phyloP scores from a whole-genome alignment of 2,329 filamentous ascomycete genomes.

The Leptosphaerulina australis region DNA sequence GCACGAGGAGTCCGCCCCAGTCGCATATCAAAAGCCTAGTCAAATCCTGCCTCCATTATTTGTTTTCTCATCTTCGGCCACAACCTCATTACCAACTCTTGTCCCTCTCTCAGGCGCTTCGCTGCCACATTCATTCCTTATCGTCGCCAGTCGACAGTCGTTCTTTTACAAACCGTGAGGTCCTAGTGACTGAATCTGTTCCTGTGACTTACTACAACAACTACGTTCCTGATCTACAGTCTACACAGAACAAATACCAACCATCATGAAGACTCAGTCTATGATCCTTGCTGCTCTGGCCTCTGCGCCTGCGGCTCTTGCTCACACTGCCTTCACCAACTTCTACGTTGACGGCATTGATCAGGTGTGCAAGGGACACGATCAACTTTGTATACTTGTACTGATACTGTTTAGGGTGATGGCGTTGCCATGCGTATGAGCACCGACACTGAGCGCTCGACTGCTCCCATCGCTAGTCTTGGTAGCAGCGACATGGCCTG shows the following conservation, averaged over 20 bases:
- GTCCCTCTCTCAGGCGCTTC: conserved; percentile 41
- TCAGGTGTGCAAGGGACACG: conserved; percentile 28
- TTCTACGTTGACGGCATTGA: conserved; percentile 42
- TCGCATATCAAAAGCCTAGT: conserved; percentile 34
- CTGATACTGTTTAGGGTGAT: conserved; percentile 62
- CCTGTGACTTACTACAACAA: conserved; percentile 32
- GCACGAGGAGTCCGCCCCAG: conserved; percentile 18
- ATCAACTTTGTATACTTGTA: neutral
- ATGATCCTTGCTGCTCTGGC: conserved; percentile 42
- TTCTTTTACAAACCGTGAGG: conserved; percentile 37
- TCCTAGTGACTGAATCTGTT: conserved; percentile 44
- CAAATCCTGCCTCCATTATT: conserved; percentile 18
- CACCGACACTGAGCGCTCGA: conserved; percentile 58
- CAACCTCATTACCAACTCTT: conserved; percentile 35
- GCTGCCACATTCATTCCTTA: conserved; percentile 43
- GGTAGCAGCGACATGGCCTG: conserved; percentile 71
- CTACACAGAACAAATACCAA: conserved; percentile 7
- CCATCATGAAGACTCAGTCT: conserved; percentile 45
- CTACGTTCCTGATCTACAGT: conserved; percentile 9
- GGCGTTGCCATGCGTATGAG: conserved; percentile 75
- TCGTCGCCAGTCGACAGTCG: conserved; percentile 47
- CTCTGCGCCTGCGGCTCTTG: conserved; percentile 40
- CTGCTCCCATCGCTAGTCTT: conserved; percentile 64
- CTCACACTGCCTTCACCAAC: conserved; percentile 47
- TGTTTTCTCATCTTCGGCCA: conserved; percentile 34